Percentiles rank a stretch among this genome's conserved stretches.
phyloP scores from a whole-genome alignment of 2,329 filamentous ascomycete species.

The Penicillium paneum region DNA sequence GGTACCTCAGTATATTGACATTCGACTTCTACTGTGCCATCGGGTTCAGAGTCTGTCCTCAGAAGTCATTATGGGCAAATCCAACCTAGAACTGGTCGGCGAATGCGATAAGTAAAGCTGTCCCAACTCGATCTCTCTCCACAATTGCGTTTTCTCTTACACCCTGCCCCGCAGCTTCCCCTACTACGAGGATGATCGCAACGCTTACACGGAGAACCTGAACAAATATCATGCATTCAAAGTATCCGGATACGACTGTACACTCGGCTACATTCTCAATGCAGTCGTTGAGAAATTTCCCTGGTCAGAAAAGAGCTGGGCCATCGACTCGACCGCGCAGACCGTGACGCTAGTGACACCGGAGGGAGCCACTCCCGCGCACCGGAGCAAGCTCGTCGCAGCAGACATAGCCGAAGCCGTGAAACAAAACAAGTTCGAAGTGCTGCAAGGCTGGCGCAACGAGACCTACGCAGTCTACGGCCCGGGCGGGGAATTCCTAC shows the following conservation, averaged over 20 bases:
- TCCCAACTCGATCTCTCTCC: not conserved
- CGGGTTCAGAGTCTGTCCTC: not conserved
- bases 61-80: constrained; percentile 33
- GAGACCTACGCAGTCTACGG: constrained; percentile 78
- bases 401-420: constrained; percentile 66
- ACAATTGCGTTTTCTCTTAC: constrained; percentile 14
- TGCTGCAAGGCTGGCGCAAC: constrained; percentile 75
- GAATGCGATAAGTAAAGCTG: constrained; percentile 53
- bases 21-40: not conserved
- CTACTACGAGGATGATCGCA: constrained; percentile 61
- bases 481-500: constrained; percentile 56
- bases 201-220: constrained; percentile 54
- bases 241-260: constrained; percentile 62
- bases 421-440: constrained; percentile 65
- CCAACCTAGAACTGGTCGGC: constrained; percentile 54
- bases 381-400: constrained; percentile 58
- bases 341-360: constrained; percentile 62
- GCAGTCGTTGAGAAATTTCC: constrained; percentile 43
- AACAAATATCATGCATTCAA: constrained; percentile 62
- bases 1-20: not conserved
- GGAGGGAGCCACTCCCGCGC: constrained; percentile 55
- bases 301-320: constrained; percentile 57
- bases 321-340: constrained; percentile 57
- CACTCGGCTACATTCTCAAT: constrained; percentile 59
- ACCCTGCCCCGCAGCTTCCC: constrained; percentile 62